These are phyloP conservation scores for Miamiensis avidus DNA, from an alignment of 169 alveolate genomes.

Conservation along the genomic window DNA sequence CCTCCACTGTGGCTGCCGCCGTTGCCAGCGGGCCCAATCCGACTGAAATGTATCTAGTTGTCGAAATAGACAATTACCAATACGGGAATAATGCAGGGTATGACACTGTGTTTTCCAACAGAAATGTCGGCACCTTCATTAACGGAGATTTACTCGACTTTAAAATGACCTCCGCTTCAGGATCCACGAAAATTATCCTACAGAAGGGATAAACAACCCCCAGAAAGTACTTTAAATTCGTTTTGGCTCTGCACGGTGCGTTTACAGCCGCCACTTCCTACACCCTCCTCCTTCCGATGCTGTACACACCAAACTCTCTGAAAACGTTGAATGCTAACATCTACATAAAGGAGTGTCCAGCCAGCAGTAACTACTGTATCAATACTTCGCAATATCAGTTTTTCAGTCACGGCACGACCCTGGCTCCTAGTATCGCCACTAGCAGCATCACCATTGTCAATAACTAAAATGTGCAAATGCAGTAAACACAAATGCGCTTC, in stretches of 20 bases:
- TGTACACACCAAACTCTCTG: not conserved
- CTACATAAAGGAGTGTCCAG: not conserved
- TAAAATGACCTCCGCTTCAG: not conserved
- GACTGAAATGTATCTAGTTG: not conserved
- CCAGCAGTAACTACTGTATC: not conserved
- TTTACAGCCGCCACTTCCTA: not conserved
- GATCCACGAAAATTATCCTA: not conserved
- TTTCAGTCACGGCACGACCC: not conserved
- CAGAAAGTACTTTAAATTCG: not conserved
- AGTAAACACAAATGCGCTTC: not conserved
- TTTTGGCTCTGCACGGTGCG: not conserved
- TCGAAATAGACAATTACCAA: not conserved
- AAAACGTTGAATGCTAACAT: not conserved
- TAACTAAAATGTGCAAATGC: not conserved
- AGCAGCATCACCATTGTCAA: not conserved
- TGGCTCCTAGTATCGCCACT: not conserved
- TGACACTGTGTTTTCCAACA: not conserved
- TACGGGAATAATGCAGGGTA: not conserved
- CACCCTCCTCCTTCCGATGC: not conserved
- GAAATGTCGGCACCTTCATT: not conserved
- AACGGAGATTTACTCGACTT: not conserved
- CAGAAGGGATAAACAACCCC: not conserved
- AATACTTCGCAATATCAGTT: not conserved
- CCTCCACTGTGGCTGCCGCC: no score
- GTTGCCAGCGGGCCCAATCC: no score